Base-by-base conservation (phyloP, 2,329 filamentous ascomycete genomes). In the Pezicula neosporulosa region DNA sequence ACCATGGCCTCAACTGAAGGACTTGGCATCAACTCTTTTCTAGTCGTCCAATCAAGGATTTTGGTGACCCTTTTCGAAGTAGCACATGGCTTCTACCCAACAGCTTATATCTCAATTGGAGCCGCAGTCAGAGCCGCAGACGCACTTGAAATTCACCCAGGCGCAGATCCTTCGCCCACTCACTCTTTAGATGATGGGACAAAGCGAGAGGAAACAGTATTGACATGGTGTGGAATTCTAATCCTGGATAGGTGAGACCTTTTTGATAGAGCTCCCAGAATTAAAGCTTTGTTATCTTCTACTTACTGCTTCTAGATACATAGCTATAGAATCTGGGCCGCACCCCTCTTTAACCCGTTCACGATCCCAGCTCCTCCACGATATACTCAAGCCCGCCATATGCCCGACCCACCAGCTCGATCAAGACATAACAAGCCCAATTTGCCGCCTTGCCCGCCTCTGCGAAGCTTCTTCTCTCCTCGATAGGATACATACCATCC, bases 61-160 rank as follows among this genome's bases (percentile, higher is more conserved):
- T 43, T 60, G 44, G 42, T 58, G 15, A 58, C 56, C 15, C 52
- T 58, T 43, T 60, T 60, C 36, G 58, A 60, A 48, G 51, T 54
- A 28, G 49, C 46, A 27, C 58, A 60, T 51, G 58, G 58, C 36
- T 53, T 56, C 35, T 53, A 60, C 21, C 52, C 51, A 12, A 54
- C 58, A 37, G 56, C 58, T 44, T 58, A 56, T 52, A 51, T 57
- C 12, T 58, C 54, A 12, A 58, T 58, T 50, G 58, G 51, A 41
- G 48, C 51, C 16, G 50, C 49, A 30, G 39, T 56, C 27, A 53
- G 54, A 53, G 54, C 56, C 24, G 44, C 52, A 19, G 54, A 60
- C 46, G 54, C 56, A 39, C 51, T 60, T 47, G 45, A 24, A 35
- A 44, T 53, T 41, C 38, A 48, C n/a, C 44, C 48, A 52, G 46